These are phyloP conservation scores for Penicillium sclerotigenum DNA, from an alignment of 2,329 filamentous ascomycete species.

Conservation along the genomic window DNA sequence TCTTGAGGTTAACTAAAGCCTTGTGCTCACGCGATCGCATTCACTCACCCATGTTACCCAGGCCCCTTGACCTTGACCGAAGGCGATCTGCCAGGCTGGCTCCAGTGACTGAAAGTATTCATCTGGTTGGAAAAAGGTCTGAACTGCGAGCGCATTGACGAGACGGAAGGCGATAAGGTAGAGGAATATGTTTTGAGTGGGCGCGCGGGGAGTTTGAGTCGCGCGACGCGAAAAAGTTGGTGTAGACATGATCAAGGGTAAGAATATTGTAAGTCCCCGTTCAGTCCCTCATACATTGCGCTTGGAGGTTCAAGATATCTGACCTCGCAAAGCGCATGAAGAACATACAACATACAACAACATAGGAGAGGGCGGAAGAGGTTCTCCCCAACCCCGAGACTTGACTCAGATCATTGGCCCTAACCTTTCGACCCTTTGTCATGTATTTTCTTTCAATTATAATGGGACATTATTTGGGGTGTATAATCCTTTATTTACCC, in stretches of 20 bases:
- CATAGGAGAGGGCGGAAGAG: background rate
- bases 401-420: background rate
- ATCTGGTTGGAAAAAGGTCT: constrained; percentile 96
- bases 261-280: background rate
- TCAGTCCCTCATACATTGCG: constrained; percentile 1
- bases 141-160: constrained; percentile 71
- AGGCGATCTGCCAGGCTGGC: constrained; percentile 86
- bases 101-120: constrained; percentile 96
- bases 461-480: too few relatives aligned
- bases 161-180: constrained; percentile 66
- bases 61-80: constrained; percentile 71
- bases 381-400: background rate
- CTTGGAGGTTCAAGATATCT: background rate
- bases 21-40: background rate
- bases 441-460: background rate
- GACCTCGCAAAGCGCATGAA: background rate
- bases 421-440: background rate
- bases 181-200: constrained; percentile 33
- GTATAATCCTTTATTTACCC: background rate
- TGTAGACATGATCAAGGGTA: constrained; percentile 5
- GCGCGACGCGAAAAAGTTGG: constrained; percentile 10
- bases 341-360: background rate
- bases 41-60: constrained; percentile 90
- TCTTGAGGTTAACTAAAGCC: constrained; percentile 6
- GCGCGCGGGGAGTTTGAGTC: constrained; percentile 8